Percentiles rank a stretch among this genome's conserved stretches.
These are phyloP conservation scores for Penicillium sclerotiorum DNA, from an alignment of 2,329 filamentous ascomycete genomes.

Conservation along the genomic window DNA sequence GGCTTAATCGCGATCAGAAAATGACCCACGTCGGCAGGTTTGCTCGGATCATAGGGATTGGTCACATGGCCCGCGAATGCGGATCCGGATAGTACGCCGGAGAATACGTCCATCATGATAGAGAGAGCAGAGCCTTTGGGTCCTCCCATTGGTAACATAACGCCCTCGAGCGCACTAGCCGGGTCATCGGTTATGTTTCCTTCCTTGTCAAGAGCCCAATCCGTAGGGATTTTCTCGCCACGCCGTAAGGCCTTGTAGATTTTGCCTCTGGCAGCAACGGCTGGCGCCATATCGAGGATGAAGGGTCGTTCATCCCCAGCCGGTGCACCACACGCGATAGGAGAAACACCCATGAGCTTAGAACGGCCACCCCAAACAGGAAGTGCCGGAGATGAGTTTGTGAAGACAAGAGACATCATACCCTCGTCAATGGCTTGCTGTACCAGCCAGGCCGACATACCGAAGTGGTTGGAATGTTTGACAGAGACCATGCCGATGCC, in stretches of 20 bases:
- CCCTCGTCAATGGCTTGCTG: conserved; percentile 73
- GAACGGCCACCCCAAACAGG: conserved; percentile 70
- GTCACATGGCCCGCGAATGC: conserved; percentile 79
- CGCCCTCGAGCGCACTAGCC: conserved; percentile 68
- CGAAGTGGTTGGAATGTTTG: conserved; percentile 79
- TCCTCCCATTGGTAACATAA: conserved; percentile 85
- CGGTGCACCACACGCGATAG: conserved; percentile 74
- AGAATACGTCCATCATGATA: conserved; percentile 90
- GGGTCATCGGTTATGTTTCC: conserved; percentile 73
- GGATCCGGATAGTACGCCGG: conserved; percentile 72
- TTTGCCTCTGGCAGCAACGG: conserved; percentile 49
- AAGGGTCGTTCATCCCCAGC: conserved; percentile 61
- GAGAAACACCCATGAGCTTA: conserved; percentile 73
- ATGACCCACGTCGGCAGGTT: conserved; percentile 71
- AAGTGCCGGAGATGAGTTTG: conserved; percentile 71
- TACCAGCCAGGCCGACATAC: conserved; percentile 80
- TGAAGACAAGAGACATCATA: conserved; percentile 72
- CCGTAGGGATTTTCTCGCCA: conserved; percentile 46
- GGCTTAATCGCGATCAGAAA: conserved; percentile 73
- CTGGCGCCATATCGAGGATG: conserved; percentile 52
- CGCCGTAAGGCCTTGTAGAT: conserved; percentile 49
- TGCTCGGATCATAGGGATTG: conserved; percentile 72
- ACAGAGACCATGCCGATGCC: conserved; percentile 77
- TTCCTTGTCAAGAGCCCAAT: conserved; percentile 75
- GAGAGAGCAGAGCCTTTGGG: conserved; percentile 77